Conservation (phyloP, 176 grass and related monocot genomes). For the Triticum monococcum region DNA sequence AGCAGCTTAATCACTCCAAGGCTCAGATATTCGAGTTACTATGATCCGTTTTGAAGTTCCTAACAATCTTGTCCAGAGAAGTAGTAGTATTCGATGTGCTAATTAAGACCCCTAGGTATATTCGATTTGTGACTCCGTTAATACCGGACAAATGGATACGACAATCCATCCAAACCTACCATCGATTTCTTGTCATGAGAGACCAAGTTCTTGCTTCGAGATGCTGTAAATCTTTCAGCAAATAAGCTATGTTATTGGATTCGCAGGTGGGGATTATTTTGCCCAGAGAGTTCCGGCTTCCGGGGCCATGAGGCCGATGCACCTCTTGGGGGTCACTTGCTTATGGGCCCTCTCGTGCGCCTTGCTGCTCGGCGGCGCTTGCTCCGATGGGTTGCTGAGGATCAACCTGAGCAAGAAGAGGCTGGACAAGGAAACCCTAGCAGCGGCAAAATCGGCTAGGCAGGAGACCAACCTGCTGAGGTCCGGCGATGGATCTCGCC, state of each 20-base stretch:
- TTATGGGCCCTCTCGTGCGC: slow-evolving; percentile 51
- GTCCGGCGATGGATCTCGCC: slow-evolving; percentile 8
- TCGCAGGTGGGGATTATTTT: slow-evolving; percentile 15
- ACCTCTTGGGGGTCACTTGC: slow-evolving; percentile 46
- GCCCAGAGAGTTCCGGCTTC: slow-evolving; percentile 12
- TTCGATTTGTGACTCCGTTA: neutral
- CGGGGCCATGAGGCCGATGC: slow-evolving; percentile 45
- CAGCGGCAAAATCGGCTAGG: slow-evolving; percentile 51
- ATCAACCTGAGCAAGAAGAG: slow-evolving; percentile 73
- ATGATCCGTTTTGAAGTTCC: neutral
- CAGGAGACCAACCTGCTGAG: slow-evolving; percentile 24
- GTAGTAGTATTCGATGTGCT: neutral
- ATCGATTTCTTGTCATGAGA: neutral
- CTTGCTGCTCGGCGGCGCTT: slow-evolving; percentile 41
- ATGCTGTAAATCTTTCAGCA: neutral
- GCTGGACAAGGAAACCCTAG: slow-evolving; percentile 46
- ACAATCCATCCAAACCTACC: neutral
- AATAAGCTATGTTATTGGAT: neutral
- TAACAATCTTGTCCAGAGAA: neutral
- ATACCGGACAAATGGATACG: neutral
- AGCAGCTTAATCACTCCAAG: neutral
- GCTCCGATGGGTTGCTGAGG: slow-evolving; percentile 58
- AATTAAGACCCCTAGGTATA: neutral
- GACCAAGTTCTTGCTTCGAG: neutral
- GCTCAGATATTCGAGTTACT: neutral